phyloP scores from a whole-genome alignment of 345 rosid species.

The Camelina hispida region DNA sequence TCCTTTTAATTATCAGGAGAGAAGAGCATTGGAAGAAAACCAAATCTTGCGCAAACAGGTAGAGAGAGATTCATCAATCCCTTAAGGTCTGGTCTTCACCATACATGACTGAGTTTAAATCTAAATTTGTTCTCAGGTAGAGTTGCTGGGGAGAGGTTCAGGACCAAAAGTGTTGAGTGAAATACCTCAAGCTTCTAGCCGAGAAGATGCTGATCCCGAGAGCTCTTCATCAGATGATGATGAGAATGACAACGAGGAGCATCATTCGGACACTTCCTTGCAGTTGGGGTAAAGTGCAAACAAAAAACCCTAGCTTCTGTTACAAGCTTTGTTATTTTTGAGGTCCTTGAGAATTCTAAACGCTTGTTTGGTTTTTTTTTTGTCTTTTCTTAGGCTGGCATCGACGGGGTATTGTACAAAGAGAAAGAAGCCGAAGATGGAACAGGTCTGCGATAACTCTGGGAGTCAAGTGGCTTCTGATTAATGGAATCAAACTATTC shows the following conservation, averaged over 20 bases:
- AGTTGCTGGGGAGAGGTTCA: constrained; percentile 41
- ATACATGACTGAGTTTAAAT: not conserved
- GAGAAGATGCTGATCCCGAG: constrained; percentile 33
- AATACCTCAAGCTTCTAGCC: constrained; percentile 28
- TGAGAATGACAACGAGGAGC: constrained; percentile 37
- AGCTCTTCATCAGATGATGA: constrained; percentile 41
- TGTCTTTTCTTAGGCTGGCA: constrained; percentile 26
- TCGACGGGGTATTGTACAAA: constrained; percentile 22
- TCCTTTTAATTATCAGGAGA: constrained; percentile 28
- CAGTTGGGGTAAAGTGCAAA: constrained; percentile 43
- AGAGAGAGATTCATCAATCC: constrained; percentile 11
- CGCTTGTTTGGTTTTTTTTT: constrained; percentile 3
- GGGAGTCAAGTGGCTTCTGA: constrained; percentile 50
- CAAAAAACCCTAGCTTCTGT: constrained; percentile 34
- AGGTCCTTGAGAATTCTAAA: not conserved
- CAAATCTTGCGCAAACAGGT: constrained; percentile 43
- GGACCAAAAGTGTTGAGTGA: constrained; percentile 25
- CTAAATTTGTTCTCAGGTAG: constrained; percentile 23
- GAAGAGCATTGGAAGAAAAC: constrained; percentile 45
- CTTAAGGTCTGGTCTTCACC: not conserved
- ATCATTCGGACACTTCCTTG: constrained; percentile 46
- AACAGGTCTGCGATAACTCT: constrained; percentile 38
- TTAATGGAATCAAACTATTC: constrained; percentile 4
- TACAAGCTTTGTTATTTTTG: not conserved
- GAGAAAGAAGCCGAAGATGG: constrained; percentile 40